Evolutionary conservation across 2,329 filamentous ascomycete genomes (phyloP).

Genomic region (Aspergillus puulaauensis): DNA sequence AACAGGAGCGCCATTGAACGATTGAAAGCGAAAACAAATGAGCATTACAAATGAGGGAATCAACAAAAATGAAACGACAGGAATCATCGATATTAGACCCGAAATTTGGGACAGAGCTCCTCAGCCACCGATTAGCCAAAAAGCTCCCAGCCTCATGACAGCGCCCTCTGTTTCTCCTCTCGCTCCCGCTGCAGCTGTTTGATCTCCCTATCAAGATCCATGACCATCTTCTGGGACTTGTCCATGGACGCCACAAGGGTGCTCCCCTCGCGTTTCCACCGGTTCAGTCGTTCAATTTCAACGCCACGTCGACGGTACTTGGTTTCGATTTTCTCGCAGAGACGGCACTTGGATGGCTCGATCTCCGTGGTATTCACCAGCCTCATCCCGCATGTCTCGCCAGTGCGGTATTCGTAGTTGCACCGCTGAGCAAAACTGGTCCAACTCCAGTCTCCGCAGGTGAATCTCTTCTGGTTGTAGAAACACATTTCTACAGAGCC

Average conservation of each 20-base stretch:
- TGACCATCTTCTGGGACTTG: slow-evolving; percentile 70
- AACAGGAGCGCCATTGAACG: slow-evolving; percentile 10
- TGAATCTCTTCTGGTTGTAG: slow-evolving; percentile 85
- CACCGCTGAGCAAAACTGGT: slow-evolving; percentile 90
- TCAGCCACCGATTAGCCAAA: not conserved
- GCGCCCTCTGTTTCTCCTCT: slow-evolving; percentile 36
- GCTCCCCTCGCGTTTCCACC: slow-evolving; percentile 72
- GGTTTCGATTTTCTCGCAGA: slow-evolving; percentile 86
- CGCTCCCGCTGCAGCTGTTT: slow-evolving; percentile 61
- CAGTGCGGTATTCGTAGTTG: slow-evolving; percentile 90
- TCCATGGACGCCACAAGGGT: slow-evolving; percentile 61
- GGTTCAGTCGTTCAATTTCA: slow-evolving; percentile 70
- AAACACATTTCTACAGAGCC: slow-evolving; percentile 73
- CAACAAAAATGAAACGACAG: slow-evolving; percentile 22
- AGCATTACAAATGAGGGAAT: slow-evolving; percentile 20
- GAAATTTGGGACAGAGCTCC: not conserved
- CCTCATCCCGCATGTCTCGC: slow-evolving; percentile 94
- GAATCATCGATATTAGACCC: slow-evolving; percentile 15
- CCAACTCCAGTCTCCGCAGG: slow-evolving; percentile 92
- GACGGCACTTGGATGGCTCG: slow-evolving; percentile 68
- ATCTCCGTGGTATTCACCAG: slow-evolving; percentile 74
- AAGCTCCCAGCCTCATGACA: slow-evolving; percentile 17
- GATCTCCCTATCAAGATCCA: slow-evolving; percentile 70
- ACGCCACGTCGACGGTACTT: slow-evolving; percentile 74
- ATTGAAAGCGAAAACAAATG: slow-evolving; percentile 16